Conservation (phyloP, 495 filamentous ascomycete species). For the Podospora appendiculata region DNA sequence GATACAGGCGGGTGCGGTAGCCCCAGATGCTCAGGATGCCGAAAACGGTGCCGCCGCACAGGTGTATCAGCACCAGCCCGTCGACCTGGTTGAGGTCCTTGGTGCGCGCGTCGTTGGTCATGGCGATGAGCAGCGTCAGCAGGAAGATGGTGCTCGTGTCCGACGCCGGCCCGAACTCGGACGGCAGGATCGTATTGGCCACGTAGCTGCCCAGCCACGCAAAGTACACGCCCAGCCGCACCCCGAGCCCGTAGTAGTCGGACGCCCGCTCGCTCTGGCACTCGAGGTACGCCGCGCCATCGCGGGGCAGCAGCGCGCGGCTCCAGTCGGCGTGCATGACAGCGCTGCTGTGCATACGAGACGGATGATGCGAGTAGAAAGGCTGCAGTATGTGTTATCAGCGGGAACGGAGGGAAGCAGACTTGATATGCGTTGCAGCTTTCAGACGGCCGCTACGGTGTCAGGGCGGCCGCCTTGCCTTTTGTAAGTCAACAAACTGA, state of each 20-base stretch:
- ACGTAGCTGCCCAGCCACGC: constrained; percentile 17
- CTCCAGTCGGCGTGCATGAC: no score
- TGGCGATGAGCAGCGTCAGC: constrained; percentile 15
- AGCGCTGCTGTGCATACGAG: no score
- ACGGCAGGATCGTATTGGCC: constrained; percentile 18
- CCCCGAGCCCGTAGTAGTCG: constrained; percentile 23
- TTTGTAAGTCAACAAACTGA: no score
- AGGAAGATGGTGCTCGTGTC: constrained; percentile 22
- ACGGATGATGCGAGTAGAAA: no score
- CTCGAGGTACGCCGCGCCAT: not conserved
- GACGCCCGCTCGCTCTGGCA: constrained; percentile 10
- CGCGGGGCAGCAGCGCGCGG: no score
- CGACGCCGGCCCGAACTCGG: constrained; percentile 11
- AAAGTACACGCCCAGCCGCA: constrained; percentile 22
- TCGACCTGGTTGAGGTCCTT: constrained; percentile 11
- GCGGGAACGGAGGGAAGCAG: no score
- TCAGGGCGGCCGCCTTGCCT: no score
- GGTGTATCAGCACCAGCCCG: constrained; percentile 20
- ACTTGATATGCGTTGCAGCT: no score
- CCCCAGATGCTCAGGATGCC: constrained; percentile 19
- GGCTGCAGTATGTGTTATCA: no score
- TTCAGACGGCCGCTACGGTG: no score
- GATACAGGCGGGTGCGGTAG: constrained; percentile 17
- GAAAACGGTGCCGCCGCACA: constrained; percentile 18
- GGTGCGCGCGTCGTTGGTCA: constrained; percentile 12